Evolutionary conservation across 257 asterid species (phyloP), one percentile per base, ranked within the genome.

Genomic region (Oldenlandia corymbosa): DNA sequence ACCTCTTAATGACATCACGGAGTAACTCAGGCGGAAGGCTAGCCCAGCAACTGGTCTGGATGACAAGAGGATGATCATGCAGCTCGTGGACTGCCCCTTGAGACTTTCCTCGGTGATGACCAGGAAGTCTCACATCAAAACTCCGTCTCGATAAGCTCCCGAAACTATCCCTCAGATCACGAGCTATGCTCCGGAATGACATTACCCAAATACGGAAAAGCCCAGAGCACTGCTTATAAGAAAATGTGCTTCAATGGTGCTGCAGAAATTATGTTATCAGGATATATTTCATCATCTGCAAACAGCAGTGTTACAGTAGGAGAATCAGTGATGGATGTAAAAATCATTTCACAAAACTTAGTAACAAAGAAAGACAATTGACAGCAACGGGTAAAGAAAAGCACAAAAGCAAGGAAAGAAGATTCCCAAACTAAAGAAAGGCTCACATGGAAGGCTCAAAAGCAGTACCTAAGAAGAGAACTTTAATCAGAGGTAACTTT

Each of bases 1-100:
- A 61, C 77, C 95, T 85, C 68, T 77, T 81, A 37, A 87, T 85
- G 64, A 90, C 91, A 65, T 87, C 95, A 3, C 85, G 78, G 23
- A 90, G 92, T 52, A 90, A 76, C 75, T 90, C 97, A 1, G 94
- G 86, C 3, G 97, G 97, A 47, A 90, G 92, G 53, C 73, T 60
- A 48, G 95, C 85, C 97, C 97, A 90, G 78, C 95, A 83, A 67
- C 95, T 84, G 77, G 74, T 90, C 80, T 85, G 95, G 59, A 80
- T 55, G 39, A 85, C 83, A 43, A 66, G 68, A 45, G 85, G 78
- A 70, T 75, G 88, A 61, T 89, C 95, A 2, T 77, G 86, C 72
- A 86, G 70, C 77, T 86, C 91, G n/a, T 89, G 84, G 69, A 89
- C 89, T 43, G 97, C 91, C 32, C 82, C 83, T 23, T 81, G 88